Evolutionary conservation across 108 stramenopile genomes (phyloP).

Genomic region (Conticribra guillardii): DNA sequence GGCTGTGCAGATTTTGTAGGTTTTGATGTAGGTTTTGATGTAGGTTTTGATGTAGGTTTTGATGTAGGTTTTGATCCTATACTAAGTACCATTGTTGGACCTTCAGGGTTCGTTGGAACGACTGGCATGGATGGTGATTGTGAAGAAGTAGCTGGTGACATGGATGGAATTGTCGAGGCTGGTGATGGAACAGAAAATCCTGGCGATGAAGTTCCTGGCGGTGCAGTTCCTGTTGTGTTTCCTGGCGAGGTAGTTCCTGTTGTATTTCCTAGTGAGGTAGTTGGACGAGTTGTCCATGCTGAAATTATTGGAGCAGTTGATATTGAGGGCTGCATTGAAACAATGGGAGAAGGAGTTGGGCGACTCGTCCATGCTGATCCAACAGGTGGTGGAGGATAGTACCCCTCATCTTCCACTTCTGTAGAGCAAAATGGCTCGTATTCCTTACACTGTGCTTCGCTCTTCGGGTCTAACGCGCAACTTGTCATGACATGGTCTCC

Average conservation of each 20-base stretch:
- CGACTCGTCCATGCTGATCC: neutral
- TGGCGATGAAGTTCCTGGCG: too few relatives aligned
- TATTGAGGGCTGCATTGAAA: too few relatives aligned
- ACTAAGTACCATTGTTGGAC: neutral
- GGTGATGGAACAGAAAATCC: too few relatives aligned
- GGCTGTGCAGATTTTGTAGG: neutral
- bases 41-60: neutral
- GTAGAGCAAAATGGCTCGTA: slow-evolving; percentile 18
- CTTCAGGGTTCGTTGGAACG: neutral
- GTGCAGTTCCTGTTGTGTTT: too few relatives aligned
- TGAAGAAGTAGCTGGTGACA: neutral
- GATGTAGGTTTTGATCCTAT: neutral
- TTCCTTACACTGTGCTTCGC: slow-evolving; percentile 11
- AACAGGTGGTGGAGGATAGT: neutral
- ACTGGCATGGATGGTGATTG: neutral
- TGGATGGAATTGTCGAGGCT: too few relatives aligned
- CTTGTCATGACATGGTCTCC: slow-evolving; percentile 24
- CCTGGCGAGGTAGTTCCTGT: too few relatives aligned
- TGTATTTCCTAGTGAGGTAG: too few relatives aligned
- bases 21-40: neutral
- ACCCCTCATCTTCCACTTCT: neutral
- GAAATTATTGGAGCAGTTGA: neutral
- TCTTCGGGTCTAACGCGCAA: slow-evolving; percentile 13
- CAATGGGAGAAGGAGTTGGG: neutral
- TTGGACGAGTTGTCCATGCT: too few relatives aligned